Conservation (phyloP, 352 stramenopile genomes). For the Pythium monospermum region DNA sequence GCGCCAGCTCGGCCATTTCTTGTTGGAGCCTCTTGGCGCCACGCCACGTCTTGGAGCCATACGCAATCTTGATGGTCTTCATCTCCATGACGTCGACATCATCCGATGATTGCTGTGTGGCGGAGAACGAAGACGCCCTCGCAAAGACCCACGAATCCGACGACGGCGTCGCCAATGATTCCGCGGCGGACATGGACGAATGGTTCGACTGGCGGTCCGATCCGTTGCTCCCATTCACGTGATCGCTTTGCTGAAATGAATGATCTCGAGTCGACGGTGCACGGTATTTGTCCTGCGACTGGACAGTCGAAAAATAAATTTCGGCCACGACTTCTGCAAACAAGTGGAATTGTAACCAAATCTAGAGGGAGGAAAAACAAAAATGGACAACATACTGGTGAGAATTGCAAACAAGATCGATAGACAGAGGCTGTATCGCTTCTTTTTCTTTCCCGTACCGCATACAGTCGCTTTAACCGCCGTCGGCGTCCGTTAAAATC, state of each 20-base stretch:
- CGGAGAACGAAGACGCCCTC: not conserved
- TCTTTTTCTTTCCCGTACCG: constrained; percentile 30
- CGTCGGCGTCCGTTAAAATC: constrained; percentile 34
- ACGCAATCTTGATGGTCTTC: constrained; percentile 55
- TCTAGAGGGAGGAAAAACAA: constrained; percentile 26
- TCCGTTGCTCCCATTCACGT: too few species aligned
- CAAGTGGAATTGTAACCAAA: constrained; percentile 74
- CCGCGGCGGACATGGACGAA: constrained; percentile 2
- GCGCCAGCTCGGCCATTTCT: constrained; percentile 38
- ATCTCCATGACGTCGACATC: constrained; percentile 48
- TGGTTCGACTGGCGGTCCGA: constrained; percentile 16
- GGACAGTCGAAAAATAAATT: constrained; percentile 52
- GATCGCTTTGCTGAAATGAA: constrained; percentile 10
- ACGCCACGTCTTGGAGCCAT: constrained; percentile 59
- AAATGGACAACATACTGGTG: not conserved
- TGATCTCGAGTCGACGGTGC: constrained; percentile 6
- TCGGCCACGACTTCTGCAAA: constrained; percentile 65
- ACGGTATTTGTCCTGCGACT: constrained; percentile 28
- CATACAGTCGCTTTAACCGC: constrained; percentile 52
- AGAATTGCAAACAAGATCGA: not conserved
- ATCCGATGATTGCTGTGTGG: constrained; percentile 1
- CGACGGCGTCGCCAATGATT: not conserved
- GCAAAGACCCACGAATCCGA: not conserved
- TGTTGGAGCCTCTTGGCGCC: constrained; percentile 61
- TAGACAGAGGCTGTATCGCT: too few species aligned